These are phyloP conservation scores for Camellia granthamiana DNA, from an alignment of 148 eudicot species.

Conservation along the genomic window DNA sequence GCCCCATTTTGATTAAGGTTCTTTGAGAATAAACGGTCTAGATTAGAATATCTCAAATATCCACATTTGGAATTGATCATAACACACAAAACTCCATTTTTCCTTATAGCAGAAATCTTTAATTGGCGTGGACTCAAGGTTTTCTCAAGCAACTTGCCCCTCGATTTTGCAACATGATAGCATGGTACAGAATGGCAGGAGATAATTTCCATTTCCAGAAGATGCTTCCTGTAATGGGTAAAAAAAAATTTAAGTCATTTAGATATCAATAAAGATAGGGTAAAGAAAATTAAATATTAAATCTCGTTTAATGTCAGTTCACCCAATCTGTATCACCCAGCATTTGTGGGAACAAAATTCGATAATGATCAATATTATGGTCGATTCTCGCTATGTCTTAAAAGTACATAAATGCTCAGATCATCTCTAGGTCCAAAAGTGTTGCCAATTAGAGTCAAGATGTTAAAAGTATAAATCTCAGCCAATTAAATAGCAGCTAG, in stretches of 20 bases:
- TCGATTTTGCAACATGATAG: slow-evolving; percentile 24
- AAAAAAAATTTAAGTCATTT: background rate
- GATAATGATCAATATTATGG: no score
- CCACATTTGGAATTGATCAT: slow-evolving; percentile 14
- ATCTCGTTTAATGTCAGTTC: background rate
- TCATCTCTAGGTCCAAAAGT: background rate
- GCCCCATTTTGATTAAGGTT: slow-evolving; percentile 12
- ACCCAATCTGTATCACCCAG: no score
- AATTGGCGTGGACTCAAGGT: slow-evolving; percentile 17
- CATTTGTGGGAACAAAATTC: no score
- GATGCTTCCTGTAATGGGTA: slow-evolving; percentile 31
- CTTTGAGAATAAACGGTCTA: slow-evolving; percentile 19
- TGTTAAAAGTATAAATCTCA: background rate
- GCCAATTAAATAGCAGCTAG: background rate
- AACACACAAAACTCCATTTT: slow-evolving; percentile 16
- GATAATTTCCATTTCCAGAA: slow-evolving; percentile 55
- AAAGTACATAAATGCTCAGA: background rate
- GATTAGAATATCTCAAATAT: slow-evolving; percentile 15
- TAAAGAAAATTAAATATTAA: background rate
- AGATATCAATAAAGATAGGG: background rate
- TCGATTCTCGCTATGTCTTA: background rate
- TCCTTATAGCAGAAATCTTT: slow-evolving; percentile 22
- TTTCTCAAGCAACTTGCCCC: slow-evolving; percentile 26
- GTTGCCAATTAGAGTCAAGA: background rate
- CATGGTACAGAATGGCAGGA: slow-evolving; percentile 41